Percentiles rank a stretch among this genome's conserved stretches.
These are phyloP conservation scores for Diaporthe nobilis DNA, from an alignment of 2,329 filamentous ascomycete species.

Conservation along the genomic window DNA sequence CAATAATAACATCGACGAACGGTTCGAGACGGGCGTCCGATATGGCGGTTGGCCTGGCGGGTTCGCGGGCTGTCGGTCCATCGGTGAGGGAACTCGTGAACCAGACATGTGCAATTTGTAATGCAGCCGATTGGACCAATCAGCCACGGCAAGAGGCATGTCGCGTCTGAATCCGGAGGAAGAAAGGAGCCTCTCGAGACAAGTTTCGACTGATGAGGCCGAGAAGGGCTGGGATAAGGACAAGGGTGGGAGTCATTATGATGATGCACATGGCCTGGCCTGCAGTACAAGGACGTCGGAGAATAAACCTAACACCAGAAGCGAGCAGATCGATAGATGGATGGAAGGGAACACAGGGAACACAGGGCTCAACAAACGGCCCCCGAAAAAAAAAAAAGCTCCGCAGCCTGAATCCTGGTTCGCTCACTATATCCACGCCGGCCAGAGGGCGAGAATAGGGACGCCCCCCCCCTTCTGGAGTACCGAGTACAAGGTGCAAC, in stretches of 20 bases:
- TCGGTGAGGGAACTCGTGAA: constrained; percentile 20
- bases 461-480: background rate
- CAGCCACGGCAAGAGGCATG: constrained; percentile 8
- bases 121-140: constrained; percentile 20
- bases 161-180: constrained; percentile 2
- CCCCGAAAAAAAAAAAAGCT: constrained; percentile 19
- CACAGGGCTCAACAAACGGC: constrained; percentile 9
- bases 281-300: constrained; percentile 9
- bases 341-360: background rate
- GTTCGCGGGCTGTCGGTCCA: background rate
- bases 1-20: constrained; percentile 19
- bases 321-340: constrained; percentile 21
- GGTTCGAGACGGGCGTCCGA: constrained; percentile 36
- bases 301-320: constrained; percentile 24
- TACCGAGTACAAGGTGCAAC: constrained; percentile 27
- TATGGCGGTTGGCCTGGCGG: constrained; percentile 19
- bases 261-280: constrained; percentile 25
- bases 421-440: constrained; percentile 6
- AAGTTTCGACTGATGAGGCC: constrained; percentile 27
- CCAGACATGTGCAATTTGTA: constrained; percentile 11
- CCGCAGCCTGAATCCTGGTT: constrained; percentile 31
- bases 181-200: constrained; percentile 25
- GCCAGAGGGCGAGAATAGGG: background rate
- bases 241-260: constrained; percentile 10
- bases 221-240: constrained; percentile 19